Conservation (phyloP, 371 early-diverging fungal genomes). For the Mortierella polycephala region DNA sequence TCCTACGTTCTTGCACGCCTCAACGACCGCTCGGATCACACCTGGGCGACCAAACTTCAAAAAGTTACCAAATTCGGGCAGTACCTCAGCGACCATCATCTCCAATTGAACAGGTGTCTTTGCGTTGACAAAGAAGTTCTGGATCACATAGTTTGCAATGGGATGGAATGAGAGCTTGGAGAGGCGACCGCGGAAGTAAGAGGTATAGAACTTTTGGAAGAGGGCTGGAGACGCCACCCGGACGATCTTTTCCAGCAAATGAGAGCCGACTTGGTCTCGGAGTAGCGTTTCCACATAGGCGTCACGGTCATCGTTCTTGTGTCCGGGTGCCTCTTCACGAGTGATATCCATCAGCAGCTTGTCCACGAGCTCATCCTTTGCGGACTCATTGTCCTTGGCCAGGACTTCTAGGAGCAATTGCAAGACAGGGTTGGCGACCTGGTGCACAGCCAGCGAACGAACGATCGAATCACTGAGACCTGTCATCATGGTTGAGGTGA, state of each 20-base stretch:
- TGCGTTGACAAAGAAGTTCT: slow-evolving; percentile 72
- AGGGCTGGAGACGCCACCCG: slow-evolving; percentile 66
- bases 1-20: slow-evolving; percentile 70
- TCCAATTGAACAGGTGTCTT: slow-evolving; percentile 69
- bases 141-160: slow-evolving; percentile 87
- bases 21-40: slow-evolving; percentile 72
- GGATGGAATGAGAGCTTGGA: slow-evolving; percentile 73
- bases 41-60: slow-evolving; percentile 69
- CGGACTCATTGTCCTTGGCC: slow-evolving; percentile 62
- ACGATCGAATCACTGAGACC: slow-evolving; percentile 67
- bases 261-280: slow-evolving; percentile 75
- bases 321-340: slow-evolving; percentile 56
- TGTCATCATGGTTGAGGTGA: slow-evolving; percentile 66
- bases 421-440: slow-evolving; percentile 82
- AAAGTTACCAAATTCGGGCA: slow-evolving; percentile 65
- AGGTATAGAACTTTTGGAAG: slow-evolving; percentile 74
- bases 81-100: slow-evolving; percentile 68
- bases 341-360: slow-evolving; percentile 73
- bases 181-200: slow-evolving; percentile 72
- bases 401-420: slow-evolving; percentile 75
- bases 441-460: slow-evolving; percentile 70
- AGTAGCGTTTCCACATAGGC: slow-evolving; percentile 69
- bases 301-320: slow-evolving; percentile 60
- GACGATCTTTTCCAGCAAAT: slow-evolving; percentile 70
- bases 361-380: slow-evolving; percentile 68